A percentile compares a stretch with the other conserved stretches of the same genome.
phyloP scores from a whole-genome alignment of 2,329 filamentous ascomycete genomes.

The Sarocladiaceae sp. region DNA sequence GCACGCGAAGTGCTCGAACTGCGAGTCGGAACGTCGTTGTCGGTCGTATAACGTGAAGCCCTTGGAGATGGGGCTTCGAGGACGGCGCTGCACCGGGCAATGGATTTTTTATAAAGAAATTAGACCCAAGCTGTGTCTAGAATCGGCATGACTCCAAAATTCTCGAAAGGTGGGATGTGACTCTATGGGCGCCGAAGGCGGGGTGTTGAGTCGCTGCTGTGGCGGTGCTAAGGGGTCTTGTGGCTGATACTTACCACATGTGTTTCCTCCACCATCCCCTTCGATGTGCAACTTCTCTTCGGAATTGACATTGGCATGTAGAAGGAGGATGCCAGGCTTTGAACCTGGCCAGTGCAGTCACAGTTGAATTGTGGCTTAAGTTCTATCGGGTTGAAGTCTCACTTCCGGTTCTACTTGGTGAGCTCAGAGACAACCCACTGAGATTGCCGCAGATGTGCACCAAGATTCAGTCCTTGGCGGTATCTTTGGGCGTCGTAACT shows the following conservation, averaged over 20 bases:
- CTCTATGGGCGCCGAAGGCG: constrained; percentile 5
- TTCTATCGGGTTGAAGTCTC: no score
- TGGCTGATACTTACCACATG: not conserved
- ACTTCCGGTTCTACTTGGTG: no score
- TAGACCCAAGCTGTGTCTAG: not conserved
- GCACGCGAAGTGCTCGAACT: constrained; percentile 54
- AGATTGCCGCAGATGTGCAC: no score
- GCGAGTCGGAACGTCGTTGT: constrained; percentile 47
- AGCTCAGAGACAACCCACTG: no score
- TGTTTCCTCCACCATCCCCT: no score
- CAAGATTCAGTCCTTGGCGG: no score
- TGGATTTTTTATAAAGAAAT: not conserved
- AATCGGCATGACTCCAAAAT: constrained; percentile 3
- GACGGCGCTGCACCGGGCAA: constrained; percentile 13
- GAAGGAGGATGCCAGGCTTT: no score
- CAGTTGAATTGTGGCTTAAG: no score
- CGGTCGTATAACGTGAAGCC: constrained; percentile 33
- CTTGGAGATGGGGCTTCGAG: constrained; percentile 27
- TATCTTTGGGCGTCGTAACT: no score
- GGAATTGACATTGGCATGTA: no score
- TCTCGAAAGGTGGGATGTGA: constrained; percentile 6
- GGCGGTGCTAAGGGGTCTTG: constrained; percentile 2
- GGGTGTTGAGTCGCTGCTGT: constrained; percentile 3
- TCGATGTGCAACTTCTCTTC: no score
- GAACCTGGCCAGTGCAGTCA: no score